A percentile compares a stretch with the other conserved stretches of the same genome.
These are phyloP conservation scores for Amauroascus verrucosus DNA, from an alignment of 2,329 filamentous ascomycete genomes.

Conservation along the genomic window DNA sequence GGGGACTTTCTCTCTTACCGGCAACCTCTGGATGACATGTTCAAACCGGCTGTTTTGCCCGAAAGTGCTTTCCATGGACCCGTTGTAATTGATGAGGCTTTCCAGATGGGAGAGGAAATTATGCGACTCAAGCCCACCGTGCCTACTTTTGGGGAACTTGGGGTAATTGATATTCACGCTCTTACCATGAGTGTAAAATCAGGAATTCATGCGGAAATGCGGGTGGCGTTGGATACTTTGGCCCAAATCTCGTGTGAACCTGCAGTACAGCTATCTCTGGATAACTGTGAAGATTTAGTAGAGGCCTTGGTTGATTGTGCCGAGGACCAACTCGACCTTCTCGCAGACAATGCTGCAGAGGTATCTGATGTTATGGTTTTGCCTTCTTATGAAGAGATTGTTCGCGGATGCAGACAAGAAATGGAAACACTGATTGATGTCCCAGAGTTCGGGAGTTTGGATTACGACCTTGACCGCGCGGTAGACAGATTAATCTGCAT, in stretches of 20 bases:
- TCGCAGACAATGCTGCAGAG: constrained; percentile 76
- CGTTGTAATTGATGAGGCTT: constrained; percentile 56
- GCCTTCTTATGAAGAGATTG: constrained; percentile 75
- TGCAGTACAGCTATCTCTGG: constrained; percentile 55
- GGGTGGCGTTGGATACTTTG: constrained; percentile 76
- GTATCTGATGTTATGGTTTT: constrained; percentile 79
- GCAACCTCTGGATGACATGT: constrained; percentile 28
- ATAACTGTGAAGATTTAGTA: constrained; percentile 74
- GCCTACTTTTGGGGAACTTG: constrained; percentile 65
- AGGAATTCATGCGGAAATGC: constrained; percentile 80
- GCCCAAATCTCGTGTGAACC: constrained; percentile 58
- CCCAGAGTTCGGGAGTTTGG: constrained; percentile 61
- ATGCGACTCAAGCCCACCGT: constrained; percentile 61
- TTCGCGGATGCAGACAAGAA: constrained; percentile 67
- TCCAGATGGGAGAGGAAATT: constrained; percentile 56
- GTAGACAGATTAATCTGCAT: constrained; percentile 83
- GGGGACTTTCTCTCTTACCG: constrained; percentile 12
- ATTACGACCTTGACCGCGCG: constrained; percentile 74
- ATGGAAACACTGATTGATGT: constrained; percentile 61
- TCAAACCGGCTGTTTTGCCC: constrained; percentile 39
- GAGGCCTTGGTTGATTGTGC: constrained; percentile 84
- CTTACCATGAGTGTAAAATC: constrained; percentile 83
- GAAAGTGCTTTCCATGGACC: constrained; percentile 57
- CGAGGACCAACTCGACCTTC: constrained; percentile 71
- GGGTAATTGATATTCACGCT: constrained; percentile 80